phyloP scores from a whole-genome alignment of 1,284 basidiomycete genomes.

The Phylloporus sp. region DNA sequence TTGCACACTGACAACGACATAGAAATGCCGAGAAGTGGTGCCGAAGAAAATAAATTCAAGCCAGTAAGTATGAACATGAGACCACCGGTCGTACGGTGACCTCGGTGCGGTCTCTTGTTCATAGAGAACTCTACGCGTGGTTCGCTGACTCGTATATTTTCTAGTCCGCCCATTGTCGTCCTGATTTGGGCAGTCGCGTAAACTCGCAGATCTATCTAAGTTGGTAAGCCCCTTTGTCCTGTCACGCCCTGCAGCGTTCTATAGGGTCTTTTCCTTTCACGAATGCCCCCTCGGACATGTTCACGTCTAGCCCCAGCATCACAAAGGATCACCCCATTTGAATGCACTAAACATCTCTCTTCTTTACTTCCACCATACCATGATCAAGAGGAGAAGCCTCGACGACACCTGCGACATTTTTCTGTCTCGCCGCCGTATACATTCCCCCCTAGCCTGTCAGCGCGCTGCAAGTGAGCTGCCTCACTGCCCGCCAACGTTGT shows the following conservation, averaged over 20 bases:
- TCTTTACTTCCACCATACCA: conserved; percentile 31
- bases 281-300: not conserved
- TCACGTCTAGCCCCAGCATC: not conserved
- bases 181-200: too few species aligned
- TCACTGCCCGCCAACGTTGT: conserved; percentile 11
- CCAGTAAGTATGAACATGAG: too few species aligned
- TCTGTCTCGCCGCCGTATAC: conserved; percentile 31
- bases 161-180: too few species aligned
- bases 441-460: conserved; percentile 18
- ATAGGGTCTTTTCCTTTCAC: not conserved
- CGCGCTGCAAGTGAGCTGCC: conserved; percentile 22
- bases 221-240: conserved; percentile 6
- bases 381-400: conserved; percentile 38
- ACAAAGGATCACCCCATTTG: conserved; percentile 33
- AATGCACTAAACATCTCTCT: conserved; percentile 10
- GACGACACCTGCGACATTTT: conserved; percentile 41
- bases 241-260: not conserved
- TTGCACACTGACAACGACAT: too few species aligned
- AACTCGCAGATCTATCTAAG: not conserved
- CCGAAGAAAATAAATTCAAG: not conserved
- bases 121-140: conserved; percentile 17
- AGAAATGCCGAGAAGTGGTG: not conserved
- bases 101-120: conserved; percentile 11
- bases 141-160: too few species aligned
- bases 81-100: too few species aligned